A percentile compares a stretch with the other conserved stretches of the same genome.
Conservation (phyloP, 352 stramenopile species). For the Phytopythium cucurbitacearum region DNA sequence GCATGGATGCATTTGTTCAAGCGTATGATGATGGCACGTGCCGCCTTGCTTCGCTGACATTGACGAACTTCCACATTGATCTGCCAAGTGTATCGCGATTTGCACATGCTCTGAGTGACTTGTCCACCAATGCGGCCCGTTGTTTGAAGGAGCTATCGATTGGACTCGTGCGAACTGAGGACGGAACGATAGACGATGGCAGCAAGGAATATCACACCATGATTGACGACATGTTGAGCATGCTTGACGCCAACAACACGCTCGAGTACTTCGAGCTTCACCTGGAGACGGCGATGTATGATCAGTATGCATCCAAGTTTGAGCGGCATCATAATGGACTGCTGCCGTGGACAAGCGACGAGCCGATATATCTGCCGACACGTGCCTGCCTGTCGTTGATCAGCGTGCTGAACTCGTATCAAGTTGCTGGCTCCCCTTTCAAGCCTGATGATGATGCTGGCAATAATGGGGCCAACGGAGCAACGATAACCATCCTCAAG, state of each 20-base stretch:
- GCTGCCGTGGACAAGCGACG: no score
- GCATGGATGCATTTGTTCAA: constrained; percentile 23
- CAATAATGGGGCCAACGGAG: no score
- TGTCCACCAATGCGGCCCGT: no score
- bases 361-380: no score
- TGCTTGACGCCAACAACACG: constrained; percentile 13
- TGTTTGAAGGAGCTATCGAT: no score
- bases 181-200: constrained; percentile 10
- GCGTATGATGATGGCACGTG: constrained; percentile 18
- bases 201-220: constrained; percentile 12
- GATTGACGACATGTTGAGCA: constrained; percentile 7
- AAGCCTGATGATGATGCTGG: no score
- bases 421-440: no score
- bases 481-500: no score
- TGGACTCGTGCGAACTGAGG: constrained; percentile 4
- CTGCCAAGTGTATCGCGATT: constrained; percentile 11
- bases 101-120: constrained; percentile 11
- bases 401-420: no score
- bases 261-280: constrained; percentile 13
- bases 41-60: constrained; percentile 13
- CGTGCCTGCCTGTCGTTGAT: no score
- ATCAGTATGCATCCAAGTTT: no score
- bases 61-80: constrained; percentile 17
- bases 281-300: constrained; percentile 1
- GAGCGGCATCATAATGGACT: no score